phyloP scores from a whole-genome alignment of 371 early-diverging fungal genomes.

The Capniomyces stellatus region DNA sequence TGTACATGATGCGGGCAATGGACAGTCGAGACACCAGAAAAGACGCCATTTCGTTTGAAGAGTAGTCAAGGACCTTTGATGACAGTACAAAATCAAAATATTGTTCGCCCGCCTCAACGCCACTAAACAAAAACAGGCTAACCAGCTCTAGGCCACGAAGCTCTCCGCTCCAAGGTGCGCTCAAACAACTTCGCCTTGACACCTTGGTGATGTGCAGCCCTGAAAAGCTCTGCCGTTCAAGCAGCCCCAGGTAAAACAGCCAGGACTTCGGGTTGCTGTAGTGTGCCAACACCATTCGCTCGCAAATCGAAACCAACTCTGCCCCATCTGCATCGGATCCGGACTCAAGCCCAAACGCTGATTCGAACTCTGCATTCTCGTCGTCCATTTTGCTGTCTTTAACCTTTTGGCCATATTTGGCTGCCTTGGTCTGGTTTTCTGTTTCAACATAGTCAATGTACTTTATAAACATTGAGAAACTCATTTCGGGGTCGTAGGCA shows the following conservation, averaged over 20 bases:
- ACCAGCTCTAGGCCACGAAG: background rate
- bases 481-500: background rate
- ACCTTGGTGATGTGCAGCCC: background rate
- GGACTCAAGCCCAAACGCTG: too few species aligned
- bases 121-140: background rate
- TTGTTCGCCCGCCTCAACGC: background rate
- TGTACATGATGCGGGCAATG: background rate
- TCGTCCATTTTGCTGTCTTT: background rate
- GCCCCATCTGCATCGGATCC: background rate
- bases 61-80: background rate
- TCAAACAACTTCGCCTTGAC: background rate
- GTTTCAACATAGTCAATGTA: background rate
- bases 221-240: background rate
- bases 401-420: too few species aligned
- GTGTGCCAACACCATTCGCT: background rate
- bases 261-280: slow-evolving; percentile 1
- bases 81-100: background rate
- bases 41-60: background rate
- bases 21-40: background rate
- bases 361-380: too few species aligned
- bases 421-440: background rate
- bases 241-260: background rate
- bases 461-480: background rate
- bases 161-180: slow-evolving; percentile 1
- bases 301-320: background rate